Evolutionary conservation across 768 basidiomycete species (phyloP), one percentile per base, ranked within the genome.

Genomic region (Naganishia vishniacii): DNA sequence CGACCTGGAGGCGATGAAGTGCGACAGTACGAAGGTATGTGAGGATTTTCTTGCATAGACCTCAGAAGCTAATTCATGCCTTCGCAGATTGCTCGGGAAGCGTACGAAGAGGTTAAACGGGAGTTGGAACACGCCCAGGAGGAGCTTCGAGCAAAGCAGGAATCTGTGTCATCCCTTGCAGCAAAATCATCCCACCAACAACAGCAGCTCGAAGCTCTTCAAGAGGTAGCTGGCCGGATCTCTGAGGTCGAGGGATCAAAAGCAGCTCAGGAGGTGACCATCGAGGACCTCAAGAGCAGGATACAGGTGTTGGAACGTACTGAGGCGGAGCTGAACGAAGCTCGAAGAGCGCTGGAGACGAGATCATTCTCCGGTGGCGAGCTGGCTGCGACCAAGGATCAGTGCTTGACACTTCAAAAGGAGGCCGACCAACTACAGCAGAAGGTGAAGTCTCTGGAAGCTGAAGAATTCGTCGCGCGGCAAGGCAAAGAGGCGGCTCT

Each of bases 401-500:
- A 26, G 25, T 34, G 18, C 32, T 0, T 1, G 1, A n/a, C 11
- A 2, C 47, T 62, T 4, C 29, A 40, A 23, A 25, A 2, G 3
- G 40, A 53, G 25, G 31, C 40, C 4, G n/a, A 20, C 26, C 47
- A 20, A 31, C 44, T 63, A 31, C 49, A 29, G 11, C 26, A 28
- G 9, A 53, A 5, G 20, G 48, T 53, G 13, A 28, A 46, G n/a
- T 23, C 23, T 25, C 44, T 49, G 26, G 62, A 63, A 28, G 40
- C 37, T 2, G 48, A 63, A 41, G 62, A 63, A 28, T 63, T 49
- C 41, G 62, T 48, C 4, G 49, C 62, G 23, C 48, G 41, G 12
- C 48, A 53, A 48, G 48, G 37, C 12, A 42, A 42, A 28, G 44
- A 51, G 12, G 62, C 49, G 18, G 48, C 40, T 63, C 49, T 25